Evolutionary conservation across 352 stramenopile species (phyloP), one percentile per base, ranked within the genome.

Genomic region (Phytopythium cucurbitacearum): DNA sequence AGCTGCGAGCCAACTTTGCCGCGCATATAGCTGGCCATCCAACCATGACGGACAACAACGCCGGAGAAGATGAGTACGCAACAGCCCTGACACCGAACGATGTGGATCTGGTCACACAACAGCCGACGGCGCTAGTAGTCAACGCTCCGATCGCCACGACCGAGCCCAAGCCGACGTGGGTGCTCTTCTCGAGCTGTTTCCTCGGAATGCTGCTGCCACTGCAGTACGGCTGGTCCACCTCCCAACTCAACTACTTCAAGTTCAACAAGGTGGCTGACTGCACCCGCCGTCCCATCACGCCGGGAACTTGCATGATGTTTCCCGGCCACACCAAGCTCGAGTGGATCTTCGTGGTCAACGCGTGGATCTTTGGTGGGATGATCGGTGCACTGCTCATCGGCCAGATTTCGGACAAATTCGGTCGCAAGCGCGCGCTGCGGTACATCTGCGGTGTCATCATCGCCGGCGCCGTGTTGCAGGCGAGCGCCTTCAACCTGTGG

Each of bases 371-470:
- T 37, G 71, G 71, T 21, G 67, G 65, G 16, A 71, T 66, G 57
- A 51, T 78, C 49, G 68, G 71, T 10, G 56, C 55, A 11, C 44
- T 76, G 4, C 10, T 57, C 9, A 57, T 67, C 7, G 65, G 64
- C n/a, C 53, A 47, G 2, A 46, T 67, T 13, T 62, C 66, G 6
- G 69, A 81, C 50, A 52, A 40, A n/a, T 52, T 71, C 10, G 73
- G 73, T 0, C 71, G 71, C 15, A 73, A 75, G 7, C 53, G 49
- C 5, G 66, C 59, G 28, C 47, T 69, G 13, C 48, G 63, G 40
- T 71, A 65, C 65, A 76, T 65, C 37, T 70, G 62, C n/a, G 38
- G 43, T 11, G 64, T 75, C 56, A 80, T 84, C 61, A 68, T 76
- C 7, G 41, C 56, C 7, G 73, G 65, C 8, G 67, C 62, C 13